phyloP scores from a whole-genome alignment of 208 protist species.

The Blastocrithidia nonstop region DNA sequence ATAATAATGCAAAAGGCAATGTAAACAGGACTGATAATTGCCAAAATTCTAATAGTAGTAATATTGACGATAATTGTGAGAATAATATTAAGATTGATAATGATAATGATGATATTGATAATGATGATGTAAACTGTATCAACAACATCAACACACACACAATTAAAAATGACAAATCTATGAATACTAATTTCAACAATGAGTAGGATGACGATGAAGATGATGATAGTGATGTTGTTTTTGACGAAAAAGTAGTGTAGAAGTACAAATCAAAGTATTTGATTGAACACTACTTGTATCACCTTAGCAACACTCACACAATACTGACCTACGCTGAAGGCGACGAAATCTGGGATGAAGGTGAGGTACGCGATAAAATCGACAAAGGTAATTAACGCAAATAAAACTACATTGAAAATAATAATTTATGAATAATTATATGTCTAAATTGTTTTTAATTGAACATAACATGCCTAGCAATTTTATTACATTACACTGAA shows the following conservation, averaged over 20 bases:
- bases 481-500: no score
- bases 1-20: no score
- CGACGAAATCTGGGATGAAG: constrained; percentile 81
- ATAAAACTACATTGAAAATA: background rate
- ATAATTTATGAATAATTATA: background rate
- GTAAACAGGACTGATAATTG: no score
- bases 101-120: no score
- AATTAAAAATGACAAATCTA: no score
- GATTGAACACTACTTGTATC: constrained; percentile 46
- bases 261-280: constrained; percentile 13
- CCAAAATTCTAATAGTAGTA: no score
- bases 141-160: no score
- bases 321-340: constrained; percentile 70
- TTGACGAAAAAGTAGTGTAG: background rate
- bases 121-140: no score
- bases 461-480: background rate
- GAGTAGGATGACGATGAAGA: constrained; percentile 4
- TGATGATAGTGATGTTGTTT: constrained; percentile 2
- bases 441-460: background rate
- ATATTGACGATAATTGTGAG: no score
- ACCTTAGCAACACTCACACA: constrained; percentile 26
- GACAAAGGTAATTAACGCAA: background rate
- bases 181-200: background rate
- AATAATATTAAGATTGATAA: no score
- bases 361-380: constrained; percentile 3